These are phyloP conservation scores for Echeveria elegans DNA, from an alignment of 164 flowering plant species.

Conservation along the genomic window DNA sequence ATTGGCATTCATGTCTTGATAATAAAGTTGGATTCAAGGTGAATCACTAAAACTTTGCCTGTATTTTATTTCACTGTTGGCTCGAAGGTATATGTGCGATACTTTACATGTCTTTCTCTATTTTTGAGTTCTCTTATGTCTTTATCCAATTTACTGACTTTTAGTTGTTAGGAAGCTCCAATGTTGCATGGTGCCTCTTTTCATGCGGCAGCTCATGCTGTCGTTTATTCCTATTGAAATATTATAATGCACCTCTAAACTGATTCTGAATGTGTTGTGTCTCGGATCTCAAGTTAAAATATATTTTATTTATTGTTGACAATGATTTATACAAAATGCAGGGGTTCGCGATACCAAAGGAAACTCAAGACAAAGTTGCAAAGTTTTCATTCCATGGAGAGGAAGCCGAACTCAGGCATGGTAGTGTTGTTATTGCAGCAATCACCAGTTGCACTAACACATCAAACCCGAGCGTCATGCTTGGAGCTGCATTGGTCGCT, in stretches of 20 bases:
- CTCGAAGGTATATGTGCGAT: not conserved
- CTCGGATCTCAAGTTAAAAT: not conserved
- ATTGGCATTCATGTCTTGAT: constrained; percentile 89
- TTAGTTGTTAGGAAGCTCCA: not conserved
- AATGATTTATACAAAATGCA: constrained; percentile 15
- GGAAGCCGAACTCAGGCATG: constrained; percentile 80
- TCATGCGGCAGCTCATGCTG: not conserved
- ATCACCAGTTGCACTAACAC: constrained; percentile 97
- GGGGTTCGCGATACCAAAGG: constrained; percentile 92
- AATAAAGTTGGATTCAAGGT: constrained; percentile 94
- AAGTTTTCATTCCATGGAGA: constrained; percentile 74
- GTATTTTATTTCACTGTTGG: not conserved
- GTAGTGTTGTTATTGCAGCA: constrained; percentile 93
- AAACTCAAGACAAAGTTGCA: constrained; percentile 64
- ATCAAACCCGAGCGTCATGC: constrained; percentile 96
- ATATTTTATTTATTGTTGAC: not conserved
- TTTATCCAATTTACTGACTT: not conserved
- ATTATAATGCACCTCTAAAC: not conserved
- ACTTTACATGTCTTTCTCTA: not conserved
- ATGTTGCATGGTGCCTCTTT: not conserved
- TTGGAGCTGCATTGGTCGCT: constrained; percentile 89
- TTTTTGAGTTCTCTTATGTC: not conserved
- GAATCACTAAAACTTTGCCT: constrained; percentile 1
- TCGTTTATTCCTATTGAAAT: not conserved
- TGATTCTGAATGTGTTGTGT: not conserved